A percentile compares a stretch with the other conserved stretches of the same genome.
phyloP scores from a whole-genome alignment of 2,329 filamentous ascomycete genomes.

The Domatiomyces globalis region DNA sequence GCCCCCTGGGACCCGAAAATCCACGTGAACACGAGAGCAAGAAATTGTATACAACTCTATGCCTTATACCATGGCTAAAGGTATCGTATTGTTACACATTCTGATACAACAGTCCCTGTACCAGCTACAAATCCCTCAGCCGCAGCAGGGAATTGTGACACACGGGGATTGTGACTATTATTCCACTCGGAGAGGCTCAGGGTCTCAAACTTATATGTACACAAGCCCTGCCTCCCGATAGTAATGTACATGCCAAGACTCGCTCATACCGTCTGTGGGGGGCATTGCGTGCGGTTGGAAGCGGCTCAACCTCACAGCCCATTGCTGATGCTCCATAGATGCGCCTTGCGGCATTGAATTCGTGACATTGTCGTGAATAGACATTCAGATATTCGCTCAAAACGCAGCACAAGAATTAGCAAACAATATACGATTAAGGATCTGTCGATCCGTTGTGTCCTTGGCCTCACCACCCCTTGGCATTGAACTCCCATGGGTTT shows the following conservation, averaged over 20 bases:
- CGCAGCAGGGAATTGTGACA: background rate
- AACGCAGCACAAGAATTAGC: slow-evolving; percentile 4
- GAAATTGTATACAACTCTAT: background rate
- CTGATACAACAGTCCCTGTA: background rate
- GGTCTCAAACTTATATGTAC: background rate
- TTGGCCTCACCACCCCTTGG: slow-evolving; percentile 57
- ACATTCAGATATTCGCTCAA: slow-evolving; percentile 1
- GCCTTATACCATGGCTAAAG: background rate
- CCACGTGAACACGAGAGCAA: background rate
- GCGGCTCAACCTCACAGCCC: background rate
- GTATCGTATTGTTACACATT: background rate
- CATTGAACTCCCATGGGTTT: slow-evolving; percentile 68
- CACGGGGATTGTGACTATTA: background rate
- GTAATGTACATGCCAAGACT: background rate
- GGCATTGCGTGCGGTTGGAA: background rate
- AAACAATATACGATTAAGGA: slow-evolving; percentile 3
- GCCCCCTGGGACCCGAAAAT: background rate
- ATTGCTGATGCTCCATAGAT: background rate
- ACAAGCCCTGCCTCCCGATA: background rate
- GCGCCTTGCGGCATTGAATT: background rate
- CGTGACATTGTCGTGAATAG: background rate
- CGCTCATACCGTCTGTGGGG: background rate
- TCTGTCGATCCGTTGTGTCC: background rate
- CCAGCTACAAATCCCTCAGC: background rate
- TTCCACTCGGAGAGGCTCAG: background rate